These are phyloP conservation scores for Brettanomyces custersianus DNA, from an alignment of 805 yeast genomes.

Conservation along the genomic window DNA sequence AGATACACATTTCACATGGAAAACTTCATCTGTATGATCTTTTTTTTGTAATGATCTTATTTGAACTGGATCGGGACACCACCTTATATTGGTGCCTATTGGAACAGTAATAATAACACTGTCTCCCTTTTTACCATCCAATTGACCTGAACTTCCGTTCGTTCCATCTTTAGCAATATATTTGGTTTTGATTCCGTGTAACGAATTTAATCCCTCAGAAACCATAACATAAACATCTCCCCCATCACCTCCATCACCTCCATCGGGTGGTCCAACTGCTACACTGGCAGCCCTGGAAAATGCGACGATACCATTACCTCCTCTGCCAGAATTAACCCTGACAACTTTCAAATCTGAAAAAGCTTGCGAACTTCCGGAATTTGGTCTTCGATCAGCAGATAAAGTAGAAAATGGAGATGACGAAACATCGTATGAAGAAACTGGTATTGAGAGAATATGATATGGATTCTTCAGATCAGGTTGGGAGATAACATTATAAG, in stretches of 20 bases:
- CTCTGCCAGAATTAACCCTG: constrained; percentile 64
- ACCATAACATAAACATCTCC: constrained; percentile 84
- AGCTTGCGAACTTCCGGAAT: constrained; percentile 30
- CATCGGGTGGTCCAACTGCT: constrained; percentile 90
- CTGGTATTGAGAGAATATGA: constrained; percentile 22
- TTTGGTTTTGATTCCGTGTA: constrained; percentile 58
- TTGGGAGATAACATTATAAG: constrained; percentile 9
- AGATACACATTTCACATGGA: constrained; percentile 20
- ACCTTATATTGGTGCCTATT: constrained; percentile 76
- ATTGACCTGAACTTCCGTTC: constrained; percentile 63
- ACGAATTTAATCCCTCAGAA: constrained; percentile 56
- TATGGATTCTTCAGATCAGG: constrained; percentile 14
- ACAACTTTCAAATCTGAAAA: constrained; percentile 64
- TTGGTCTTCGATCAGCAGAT: constrained; percentile 31
- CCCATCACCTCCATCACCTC: constrained; percentile 98
- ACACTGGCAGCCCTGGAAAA: constrained; percentile 81
- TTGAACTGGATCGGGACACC: constrained; percentile 69
- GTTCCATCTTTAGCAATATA: constrained; percentile 69
- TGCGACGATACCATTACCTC: constrained; percentile 84
- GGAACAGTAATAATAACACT: constrained; percentile 82
- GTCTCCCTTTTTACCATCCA: constrained; percentile 80
- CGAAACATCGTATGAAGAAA: constrained; percentile 22
- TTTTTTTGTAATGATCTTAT: constrained; percentile 20
- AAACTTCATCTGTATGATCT: constrained; percentile 12
- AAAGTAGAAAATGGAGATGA: constrained; percentile 32